Base-by-base conservation (phyloP, 768 basidiomycete genomes). In the Lentinus tigrinus region DNA sequence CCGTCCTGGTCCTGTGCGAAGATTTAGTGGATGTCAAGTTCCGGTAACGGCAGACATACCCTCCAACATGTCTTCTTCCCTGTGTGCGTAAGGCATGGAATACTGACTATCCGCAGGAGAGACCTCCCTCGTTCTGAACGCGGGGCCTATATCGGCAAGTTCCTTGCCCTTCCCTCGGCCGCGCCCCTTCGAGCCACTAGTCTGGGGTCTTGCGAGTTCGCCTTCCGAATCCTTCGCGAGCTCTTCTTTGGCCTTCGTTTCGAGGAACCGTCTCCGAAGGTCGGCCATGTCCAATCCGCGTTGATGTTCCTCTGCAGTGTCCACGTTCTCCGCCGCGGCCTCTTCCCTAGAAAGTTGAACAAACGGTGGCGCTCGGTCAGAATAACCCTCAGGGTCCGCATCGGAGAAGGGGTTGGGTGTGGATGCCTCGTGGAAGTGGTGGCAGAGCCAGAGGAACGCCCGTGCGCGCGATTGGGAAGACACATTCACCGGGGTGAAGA, bases 401-500 rank as follows among this genome's bases (percentile, higher is more conserved):
- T 72, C 69, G 24, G 69, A 63, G 63, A 78, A 80, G 1, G 78
- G 74, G 52, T 80, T 80, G 27, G 54, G 57, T 1, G 63, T 54
- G 9, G 70, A 62, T 17, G 64, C 63, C 63, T 82, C 80, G 63
- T 80, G 73, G 64, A 80, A 79, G 61, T 78, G 77, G 64, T 74
- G 78, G 49, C 78, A 66, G 26, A 81, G 70, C 74, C 77, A 78
- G 26, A 82, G 76, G 61, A 83, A 77, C 4, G 77, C 78, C 13
- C 67, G 70, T 0, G 80, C 79, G 16, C 80, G 77, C 37, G 75
- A 73, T 11, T 55, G 60, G 7, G 79, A 77, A 3, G 79, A 74
- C 38, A 77, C 58, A 36, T 69, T 60, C 37, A 74, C 69, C 6
- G 77, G 75, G 17, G 73, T 70, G 67, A 81, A 81, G 56, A 81